A percentile compares a stretch with the other conserved stretches of the same genome.
phyloP scores from a whole-genome alignment of 2,329 filamentous ascomycete genomes.

The Rugonectria rugulosa region DNA sequence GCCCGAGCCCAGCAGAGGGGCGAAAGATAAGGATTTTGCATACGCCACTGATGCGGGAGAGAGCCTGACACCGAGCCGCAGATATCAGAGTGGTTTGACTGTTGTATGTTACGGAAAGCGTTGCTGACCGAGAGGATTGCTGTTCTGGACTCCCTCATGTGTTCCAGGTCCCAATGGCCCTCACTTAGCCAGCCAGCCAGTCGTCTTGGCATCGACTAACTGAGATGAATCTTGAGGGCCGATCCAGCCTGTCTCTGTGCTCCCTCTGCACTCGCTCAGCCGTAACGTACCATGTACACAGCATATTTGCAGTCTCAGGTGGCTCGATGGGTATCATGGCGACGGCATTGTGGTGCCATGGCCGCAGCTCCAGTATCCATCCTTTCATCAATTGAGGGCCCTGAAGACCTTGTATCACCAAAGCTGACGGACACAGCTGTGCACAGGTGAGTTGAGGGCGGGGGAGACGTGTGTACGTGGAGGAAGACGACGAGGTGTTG shows the following conservation, averaged over 20 bases:
- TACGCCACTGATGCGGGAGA: background rate
- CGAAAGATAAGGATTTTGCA: conserved; percentile 27
- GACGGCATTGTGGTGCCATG: conserved; percentile 28
- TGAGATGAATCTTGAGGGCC: no score
- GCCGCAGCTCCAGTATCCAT: conserved; percentile 14
- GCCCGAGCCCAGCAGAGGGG: conserved; percentile 33
- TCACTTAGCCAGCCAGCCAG: no score
- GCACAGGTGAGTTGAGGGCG: background rate
- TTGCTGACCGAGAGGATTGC: no score
- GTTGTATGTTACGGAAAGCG: no score
- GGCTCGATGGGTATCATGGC: conserved; percentile 22
- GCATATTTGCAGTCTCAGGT: conserved; percentile 4
- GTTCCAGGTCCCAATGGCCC: no score
- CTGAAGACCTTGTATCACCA: background rate
- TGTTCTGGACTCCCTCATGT: no score
- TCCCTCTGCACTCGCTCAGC: no score
- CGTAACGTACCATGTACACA: background rate
- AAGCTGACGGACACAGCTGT: no score
- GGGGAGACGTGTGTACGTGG: background rate
- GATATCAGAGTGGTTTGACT: no score
- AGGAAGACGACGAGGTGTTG: background rate
- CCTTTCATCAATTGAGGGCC: conserved; percentile 9
- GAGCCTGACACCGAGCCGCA: background rate
- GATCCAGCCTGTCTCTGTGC: no score
- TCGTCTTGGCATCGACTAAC: background rate